A percentile compares a stretch with the other conserved stretches of the same genome.
Conservation (phyloP, 331 rosid genomes). For the Telfairia occidentalis region DNA sequence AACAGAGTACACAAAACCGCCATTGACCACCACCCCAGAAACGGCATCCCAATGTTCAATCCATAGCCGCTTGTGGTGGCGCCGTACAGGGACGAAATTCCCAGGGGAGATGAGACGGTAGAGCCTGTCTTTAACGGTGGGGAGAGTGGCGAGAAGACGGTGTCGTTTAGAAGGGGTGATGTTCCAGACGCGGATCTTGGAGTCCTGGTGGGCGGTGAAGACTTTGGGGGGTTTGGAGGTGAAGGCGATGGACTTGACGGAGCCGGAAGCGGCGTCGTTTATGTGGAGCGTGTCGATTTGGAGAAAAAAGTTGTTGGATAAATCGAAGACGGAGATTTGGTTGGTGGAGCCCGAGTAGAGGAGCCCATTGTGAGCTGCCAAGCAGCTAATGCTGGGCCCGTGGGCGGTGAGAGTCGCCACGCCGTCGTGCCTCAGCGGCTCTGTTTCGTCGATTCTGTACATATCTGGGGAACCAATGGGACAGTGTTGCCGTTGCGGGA, state of each 20-base stretch:
- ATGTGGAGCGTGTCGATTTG: slow-evolving; percentile 33
- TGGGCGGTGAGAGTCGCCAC: background rate
- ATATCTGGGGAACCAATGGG: background rate
- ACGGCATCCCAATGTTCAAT: slow-evolving; percentile 56
- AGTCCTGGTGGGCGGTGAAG: slow-evolving; percentile 64
- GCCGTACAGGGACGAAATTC: slow-evolving; percentile 34
- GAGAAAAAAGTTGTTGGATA: slow-evolving; percentile 16
- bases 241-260: slow-evolving; percentile 49
- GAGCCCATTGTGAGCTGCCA: slow-evolving; percentile 37
- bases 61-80: slow-evolving; percentile 42
- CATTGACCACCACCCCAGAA: slow-evolving; percentile 27
- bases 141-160: slow-evolving; percentile 36
- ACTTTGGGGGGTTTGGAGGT: background rate
- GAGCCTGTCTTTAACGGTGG: slow-evolving; percentile 38
- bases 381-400: slow-evolving; percentile 11
- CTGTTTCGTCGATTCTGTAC: background rate
- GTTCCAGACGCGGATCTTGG: slow-evolving; percentile 50
- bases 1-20: slow-evolving; percentile 33
- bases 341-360: slow-evolving; percentile 51
- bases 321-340: slow-evolving; percentile 43
- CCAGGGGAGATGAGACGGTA: slow-evolving; percentile 29
- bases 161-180: slow-evolving; percentile 22
- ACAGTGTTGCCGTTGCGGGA: no score
- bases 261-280: slow-evolving; percentile 29
- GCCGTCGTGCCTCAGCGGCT: background rate